A percentile compares a stretch with the other conserved stretches of the same genome.
Conservation (phyloP, 768 basidiomycete genomes). For the Fistulinella prunicolor region DNA sequence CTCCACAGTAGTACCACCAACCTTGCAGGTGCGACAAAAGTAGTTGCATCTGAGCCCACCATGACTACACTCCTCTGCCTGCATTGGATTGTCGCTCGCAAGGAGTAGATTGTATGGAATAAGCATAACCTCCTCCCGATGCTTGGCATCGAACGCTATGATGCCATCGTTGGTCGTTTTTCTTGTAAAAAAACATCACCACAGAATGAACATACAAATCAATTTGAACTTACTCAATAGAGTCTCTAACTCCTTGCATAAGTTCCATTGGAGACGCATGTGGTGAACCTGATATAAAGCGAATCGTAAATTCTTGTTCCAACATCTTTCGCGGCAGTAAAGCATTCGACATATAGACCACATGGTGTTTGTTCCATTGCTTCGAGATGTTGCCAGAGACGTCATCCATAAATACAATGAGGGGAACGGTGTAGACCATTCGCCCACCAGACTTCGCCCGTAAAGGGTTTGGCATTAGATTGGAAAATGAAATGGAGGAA, state of each 20-base stretch:
- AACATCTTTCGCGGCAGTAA: conserved; percentile 27
- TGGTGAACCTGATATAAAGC: conserved; percentile 33
- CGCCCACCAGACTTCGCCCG: conserved; percentile 13
- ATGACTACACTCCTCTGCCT: conserved; percentile 34
- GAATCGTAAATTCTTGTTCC: conserved; percentile 31
- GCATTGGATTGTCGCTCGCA: conserved; percentile 37
- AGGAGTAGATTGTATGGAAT: conserved; percentile 23
- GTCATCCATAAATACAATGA: conserved; percentile 36
- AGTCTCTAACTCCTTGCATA: conserved; percentile 29
- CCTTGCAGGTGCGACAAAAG: conserved; percentile 34
- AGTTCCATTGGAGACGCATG: conserved; percentile 35
- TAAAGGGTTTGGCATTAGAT: conserved; percentile 23
- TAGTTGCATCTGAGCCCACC: conserved; percentile 32
- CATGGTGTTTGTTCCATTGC: conserved; percentile 39
- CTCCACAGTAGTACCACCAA: conserved; percentile 23
- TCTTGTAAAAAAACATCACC: not conserved
- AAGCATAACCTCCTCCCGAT: conserved; percentile 21
- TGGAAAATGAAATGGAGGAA: not conserved
- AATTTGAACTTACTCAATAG: conserved; percentile 24
- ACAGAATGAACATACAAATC: not conserved
- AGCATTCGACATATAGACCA: conserved; percentile 33
- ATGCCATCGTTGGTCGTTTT: conserved; percentile 7
- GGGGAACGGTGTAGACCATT: conserved; percentile 20
- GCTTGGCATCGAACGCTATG: conserved; percentile 23
- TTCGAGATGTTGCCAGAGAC: conserved; percentile 36